These are phyloP conservation scores for Sugiyamaella castrensis DNA, from an alignment of 1,139 yeast species.

Conservation along the genomic window DNA sequence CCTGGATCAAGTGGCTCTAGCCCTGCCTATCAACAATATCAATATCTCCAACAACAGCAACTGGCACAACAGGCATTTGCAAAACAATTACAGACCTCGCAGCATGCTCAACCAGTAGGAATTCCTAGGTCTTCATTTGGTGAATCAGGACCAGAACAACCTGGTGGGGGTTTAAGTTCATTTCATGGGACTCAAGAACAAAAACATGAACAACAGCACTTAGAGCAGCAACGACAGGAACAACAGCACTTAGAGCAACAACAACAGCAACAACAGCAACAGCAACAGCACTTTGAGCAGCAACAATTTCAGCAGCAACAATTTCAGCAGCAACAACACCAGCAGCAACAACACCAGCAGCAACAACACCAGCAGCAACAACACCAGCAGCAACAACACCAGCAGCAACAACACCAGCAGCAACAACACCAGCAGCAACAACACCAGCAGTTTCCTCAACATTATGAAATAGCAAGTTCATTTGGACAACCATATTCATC, in stretches of 20 bases:
- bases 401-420: conserved; percentile 9
- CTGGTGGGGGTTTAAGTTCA: not conserved
- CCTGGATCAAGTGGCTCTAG: conserved; percentile 6
- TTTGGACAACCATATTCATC: conserved; percentile 1
- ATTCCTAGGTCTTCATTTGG: conserved; percentile 16
- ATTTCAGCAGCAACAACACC: conserved; percentile 10
- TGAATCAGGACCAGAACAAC: conserved; percentile 1
- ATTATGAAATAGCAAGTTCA: not conserved
- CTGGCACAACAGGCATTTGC: conserved; percentile 23
- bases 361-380: not conserved
- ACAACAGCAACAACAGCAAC: not conserved
- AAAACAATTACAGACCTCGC: conserved; percentile 18
- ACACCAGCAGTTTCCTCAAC: not conserved
- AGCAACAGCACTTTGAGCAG: not conserved
- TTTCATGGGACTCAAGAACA: not conserved
- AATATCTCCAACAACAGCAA: conserved; percentile 26
- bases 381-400: conserved; percentile 8
- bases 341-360: conserved; percentile 7
- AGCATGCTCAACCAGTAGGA: conserved; percentile 24
- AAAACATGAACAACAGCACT: no score
- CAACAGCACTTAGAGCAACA: no score
- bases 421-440: conserved; percentile 9
- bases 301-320: conserved; percentile 11
- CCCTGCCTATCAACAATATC: conserved; percentile 21
- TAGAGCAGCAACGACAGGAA: no score